Evolutionary conservation across 1,139 yeast species (phyloP), one percentile per base, ranked within the genome.

Genomic region (Wickerhamomyces sp.): DNA sequence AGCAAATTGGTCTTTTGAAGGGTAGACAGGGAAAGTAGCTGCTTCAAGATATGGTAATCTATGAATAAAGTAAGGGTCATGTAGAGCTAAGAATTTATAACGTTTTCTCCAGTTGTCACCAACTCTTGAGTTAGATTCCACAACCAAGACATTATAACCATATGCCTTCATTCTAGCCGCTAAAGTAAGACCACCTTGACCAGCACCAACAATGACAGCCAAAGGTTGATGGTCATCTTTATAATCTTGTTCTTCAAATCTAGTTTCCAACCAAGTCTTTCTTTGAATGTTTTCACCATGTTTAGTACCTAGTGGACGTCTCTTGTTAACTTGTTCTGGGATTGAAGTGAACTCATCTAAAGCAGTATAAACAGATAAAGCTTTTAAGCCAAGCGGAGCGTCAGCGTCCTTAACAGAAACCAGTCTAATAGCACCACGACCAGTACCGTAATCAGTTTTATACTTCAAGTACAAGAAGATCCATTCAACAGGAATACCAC

Each of bases 51-150:
- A 68, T 5, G 72, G 62, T 46, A 68, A 51, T 45, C 64, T 67
- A 44, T 67, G 70, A 42, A 64, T 63, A 58, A 65, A 68, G 39
- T 65, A 67, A 3, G 73, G 71, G 47, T 69, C 74, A 48, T 68
- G 74, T 28, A 69, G 52, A n/a, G 67, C 69, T 38, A 68, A 52
- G 47, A 66, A 68, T 49, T 65, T 64, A 52, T 68, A 68, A 33
- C 74, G 55, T 43, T 62, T 61, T 47, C 73, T 55, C 76, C 73
- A 68, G 48, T 68, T 68, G 47, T 69, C 74, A 46, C 74, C 74
- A 37, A 68, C 55, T 19, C 55, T 49, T 19, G 43, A 39, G 45
- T 67, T 64, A 28, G 61, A 56, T 34, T 68, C 74, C 8, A 69
- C 58, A 41, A 68, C 62, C 34, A 69, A 49, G 2, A 62, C 52